A percentile compares a stretch with the other conserved stretches of the same genome.
These are phyloP conservation scores for Ustilago sp. DNA, from an alignment of 1,284 basidiomycete genomes.

Conservation along the genomic window DNA sequence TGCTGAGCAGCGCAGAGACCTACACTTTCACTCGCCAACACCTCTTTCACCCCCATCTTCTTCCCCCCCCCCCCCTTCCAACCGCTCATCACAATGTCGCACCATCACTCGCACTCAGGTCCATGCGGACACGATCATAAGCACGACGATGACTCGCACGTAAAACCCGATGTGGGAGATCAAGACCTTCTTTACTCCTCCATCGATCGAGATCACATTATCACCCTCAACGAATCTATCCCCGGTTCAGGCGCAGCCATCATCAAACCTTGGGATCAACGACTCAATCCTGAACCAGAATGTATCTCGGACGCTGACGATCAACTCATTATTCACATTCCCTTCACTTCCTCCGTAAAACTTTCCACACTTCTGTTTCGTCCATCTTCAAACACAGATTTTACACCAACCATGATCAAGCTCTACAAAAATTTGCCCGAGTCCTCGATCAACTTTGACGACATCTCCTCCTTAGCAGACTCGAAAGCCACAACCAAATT, in stretches of 20 bases:
- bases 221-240: constrained; percentile 58
- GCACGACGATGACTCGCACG: constrained; percentile 65
- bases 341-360: constrained; percentile 62
- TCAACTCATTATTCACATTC: constrained; percentile 61
- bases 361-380: constrained; percentile 47
- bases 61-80: not conserved
- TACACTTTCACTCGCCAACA: constrained; percentile 4
- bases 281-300: constrained; percentile 31
- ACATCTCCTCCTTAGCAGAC: constrained; percentile 11
- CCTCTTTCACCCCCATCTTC: not conserved
- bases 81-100: constrained; percentile 37
- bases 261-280: constrained; percentile 59
- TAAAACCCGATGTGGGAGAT: constrained; percentile 58
- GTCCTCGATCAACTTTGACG: constrained; percentile 55
- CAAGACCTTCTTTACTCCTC: constrained; percentile 58
- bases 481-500: constrained; percentile 34
- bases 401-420: constrained; percentile 56
- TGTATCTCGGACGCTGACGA: constrained; percentile 59
- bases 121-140: constrained; percentile 46
- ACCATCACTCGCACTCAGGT: constrained; percentile 55
- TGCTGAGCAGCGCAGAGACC: not conserved
- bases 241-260: constrained; percentile 35
- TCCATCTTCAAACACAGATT: constrained; percentile 22
- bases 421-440: constrained; percentile 58
- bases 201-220: constrained; percentile 57